phyloP scores from a whole-genome alignment of 2,329 filamentous ascomycete genomes.

The Elsinoe necatrix region DNA sequence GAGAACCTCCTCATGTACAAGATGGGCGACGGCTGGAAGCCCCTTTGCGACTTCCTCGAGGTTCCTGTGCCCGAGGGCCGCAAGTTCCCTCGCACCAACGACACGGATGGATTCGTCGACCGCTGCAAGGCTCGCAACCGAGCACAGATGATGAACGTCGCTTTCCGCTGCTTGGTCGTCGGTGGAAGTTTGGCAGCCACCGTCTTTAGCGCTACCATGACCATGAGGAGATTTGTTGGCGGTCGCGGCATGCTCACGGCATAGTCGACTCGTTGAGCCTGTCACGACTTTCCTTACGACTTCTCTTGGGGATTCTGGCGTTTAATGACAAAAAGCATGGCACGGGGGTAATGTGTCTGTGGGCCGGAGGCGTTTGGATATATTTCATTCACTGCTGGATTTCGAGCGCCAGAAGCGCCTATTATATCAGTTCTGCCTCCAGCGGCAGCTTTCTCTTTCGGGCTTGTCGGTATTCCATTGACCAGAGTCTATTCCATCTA shows the following conservation, averaged over 20 bases:
- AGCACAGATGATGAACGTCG: constrained; percentile 48
- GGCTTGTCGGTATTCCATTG: background rate
- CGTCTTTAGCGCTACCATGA: constrained; percentile 29
- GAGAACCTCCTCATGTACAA: constrained; percentile 47
- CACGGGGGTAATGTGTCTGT: constrained; percentile 13
- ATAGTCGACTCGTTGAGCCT: constrained; percentile 7
- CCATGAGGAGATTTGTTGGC: constrained; percentile 29
- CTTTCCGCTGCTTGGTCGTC: constrained; percentile 44
- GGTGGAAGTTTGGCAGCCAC: constrained; percentile 41
- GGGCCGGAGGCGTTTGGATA: constrained; percentile 10
- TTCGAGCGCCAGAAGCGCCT: constrained; percentile 9
- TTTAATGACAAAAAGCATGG: constrained; percentile 15
- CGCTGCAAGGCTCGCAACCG: constrained; percentile 46
- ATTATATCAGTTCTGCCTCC: background rate
- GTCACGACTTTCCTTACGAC: background rate
- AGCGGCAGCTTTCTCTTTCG: background rate
- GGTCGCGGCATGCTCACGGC: constrained; percentile 19
- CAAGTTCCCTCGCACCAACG: constrained; percentile 45
- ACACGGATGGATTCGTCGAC: constrained; percentile 48
- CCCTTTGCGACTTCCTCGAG: constrained; percentile 48
- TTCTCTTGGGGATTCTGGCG: constrained; percentile 3
- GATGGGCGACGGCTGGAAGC: constrained; percentile 47
- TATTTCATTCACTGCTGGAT: constrained; percentile 9
- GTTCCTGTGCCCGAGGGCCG: constrained; percentile 42
- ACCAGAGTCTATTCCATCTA: background rate